These are phyloP conservation scores for Chimonanthus salicifolius DNA, from an alignment of 164 flowering plant species.

Conservation along the genomic window DNA sequence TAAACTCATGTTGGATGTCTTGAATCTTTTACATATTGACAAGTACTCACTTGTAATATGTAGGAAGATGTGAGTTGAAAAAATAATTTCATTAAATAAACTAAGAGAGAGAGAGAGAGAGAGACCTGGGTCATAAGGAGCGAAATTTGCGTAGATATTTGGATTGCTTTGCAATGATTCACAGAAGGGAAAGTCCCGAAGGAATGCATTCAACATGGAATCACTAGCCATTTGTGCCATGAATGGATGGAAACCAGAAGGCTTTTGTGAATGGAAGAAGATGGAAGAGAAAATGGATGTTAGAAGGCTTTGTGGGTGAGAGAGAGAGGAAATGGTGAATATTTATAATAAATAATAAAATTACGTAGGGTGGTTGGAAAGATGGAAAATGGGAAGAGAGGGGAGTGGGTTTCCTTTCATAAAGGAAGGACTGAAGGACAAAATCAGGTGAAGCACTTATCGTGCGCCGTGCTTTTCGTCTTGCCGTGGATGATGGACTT, in stretches of 20 bases:
- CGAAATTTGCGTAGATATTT: neutral
- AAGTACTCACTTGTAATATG: too few relatives aligned
- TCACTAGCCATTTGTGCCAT: slow-evolving; percentile 12
- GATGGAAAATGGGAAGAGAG: neutral
- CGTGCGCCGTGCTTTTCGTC: slow-evolving; percentile 15
- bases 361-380: neutral
- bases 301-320: neutral
- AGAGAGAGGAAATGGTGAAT: neutral
- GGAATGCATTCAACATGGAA: neutral
- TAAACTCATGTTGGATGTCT: too few relatives aligned
- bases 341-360: too few relatives aligned
- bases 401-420: too few relatives aligned
- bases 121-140: slow-evolving; percentile 9
- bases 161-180: neutral
- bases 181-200: neutral
- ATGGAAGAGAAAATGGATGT: slow-evolving; percentile 1
- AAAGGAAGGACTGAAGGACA: neutral
- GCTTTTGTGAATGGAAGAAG: slow-evolving; percentile 6
- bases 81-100: neutral
- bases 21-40: too few relatives aligned
- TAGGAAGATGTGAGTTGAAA: too few relatives aligned
- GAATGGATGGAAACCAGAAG: neutral
- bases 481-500: slow-evolving; percentile 8
- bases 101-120: neutral
- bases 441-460: slow-evolving; percentile 4